Evolutionary conservation across 768 basidiomycete species (phyloP).

Genomic region (Mycena latifolia): DNA sequence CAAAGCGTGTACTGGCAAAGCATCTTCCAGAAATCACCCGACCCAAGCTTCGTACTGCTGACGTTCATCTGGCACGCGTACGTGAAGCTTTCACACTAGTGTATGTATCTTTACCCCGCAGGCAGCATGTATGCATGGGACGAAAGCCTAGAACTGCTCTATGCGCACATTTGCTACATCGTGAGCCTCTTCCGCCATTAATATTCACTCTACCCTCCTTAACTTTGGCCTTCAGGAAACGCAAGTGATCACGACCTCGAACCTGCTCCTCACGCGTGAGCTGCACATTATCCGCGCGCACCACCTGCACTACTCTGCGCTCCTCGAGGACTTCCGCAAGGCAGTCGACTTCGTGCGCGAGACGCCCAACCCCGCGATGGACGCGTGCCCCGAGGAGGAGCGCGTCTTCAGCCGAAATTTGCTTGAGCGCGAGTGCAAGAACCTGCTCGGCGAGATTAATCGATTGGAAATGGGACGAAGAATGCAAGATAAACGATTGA

Average conservation of each 20-base stretch:
- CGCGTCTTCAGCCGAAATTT: constrained; percentile 45
- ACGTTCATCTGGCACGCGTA: constrained; percentile 68
- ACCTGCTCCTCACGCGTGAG: constrained; percentile 62
- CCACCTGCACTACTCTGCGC: constrained; percentile 66
- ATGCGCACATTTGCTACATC: constrained; percentile 61
- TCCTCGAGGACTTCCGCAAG: constrained; percentile 67
- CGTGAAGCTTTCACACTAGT: too few species aligned
- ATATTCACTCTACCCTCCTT: neutral
- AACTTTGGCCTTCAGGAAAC: constrained; percentile 57
- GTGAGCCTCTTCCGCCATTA: constrained; percentile 54
- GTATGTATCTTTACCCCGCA: too few species aligned
- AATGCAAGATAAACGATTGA: constrained; percentile 63
- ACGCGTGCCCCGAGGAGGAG: constrained; percentile 45
- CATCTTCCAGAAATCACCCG: constrained; percentile 54
- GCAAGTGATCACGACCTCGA: constrained; percentile 55
- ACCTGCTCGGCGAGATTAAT: constrained; percentile 63
- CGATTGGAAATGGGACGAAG: constrained; percentile 53
- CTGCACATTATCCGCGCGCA: constrained; percentile 73
- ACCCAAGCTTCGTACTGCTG: constrained; percentile 69
- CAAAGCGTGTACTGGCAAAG: constrained; percentile 63
- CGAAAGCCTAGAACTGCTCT: constrained; percentile 66
- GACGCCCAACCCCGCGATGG: constrained; percentile 67
- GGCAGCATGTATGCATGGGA: constrained; percentile 67
- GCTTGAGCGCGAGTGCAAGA: constrained; percentile 60
- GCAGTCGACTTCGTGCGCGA: constrained; percentile 63